phyloP scores from a whole-genome alignment of 495 filamentous ascomycete species.

The Geoglossum glabrum region DNA sequence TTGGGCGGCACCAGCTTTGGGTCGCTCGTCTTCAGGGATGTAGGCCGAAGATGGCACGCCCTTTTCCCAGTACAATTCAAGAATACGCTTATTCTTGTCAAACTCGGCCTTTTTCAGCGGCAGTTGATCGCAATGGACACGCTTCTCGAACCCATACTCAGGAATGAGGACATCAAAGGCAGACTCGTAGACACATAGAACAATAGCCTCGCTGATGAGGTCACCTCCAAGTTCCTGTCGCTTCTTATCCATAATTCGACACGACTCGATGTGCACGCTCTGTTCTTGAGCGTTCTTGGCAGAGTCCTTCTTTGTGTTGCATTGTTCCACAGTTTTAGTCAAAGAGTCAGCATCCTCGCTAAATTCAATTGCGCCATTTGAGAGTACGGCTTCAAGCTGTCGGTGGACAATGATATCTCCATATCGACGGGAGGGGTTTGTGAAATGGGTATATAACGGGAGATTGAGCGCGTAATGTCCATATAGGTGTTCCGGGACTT shows the following conservation, averaged over 20 bases:
- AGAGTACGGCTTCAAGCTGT: constrained; percentile 75
- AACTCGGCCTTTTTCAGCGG: constrained; percentile 97
- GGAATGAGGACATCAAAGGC: constrained; percentile 97
- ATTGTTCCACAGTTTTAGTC: constrained; percentile 81
- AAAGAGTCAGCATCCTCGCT: constrained; percentile 72
- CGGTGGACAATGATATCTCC: constrained; percentile 89
- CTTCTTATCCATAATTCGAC: constrained; percentile 80
- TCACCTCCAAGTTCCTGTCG: constrained; percentile 71
- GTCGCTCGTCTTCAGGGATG: constrained; percentile 89
- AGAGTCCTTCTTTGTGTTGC: constrained; percentile 98
- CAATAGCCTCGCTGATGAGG: constrained; percentile 89
- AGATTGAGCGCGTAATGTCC: constrained; percentile 84
- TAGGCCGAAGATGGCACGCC: constrained; percentile 91
- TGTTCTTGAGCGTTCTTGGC: constrained; percentile 95
- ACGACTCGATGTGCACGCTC: constrained; percentile 95
- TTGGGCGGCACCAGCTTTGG: constrained; percentile 49
- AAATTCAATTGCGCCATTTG: constrained; percentile 66
- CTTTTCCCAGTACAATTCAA: constrained; percentile 99
- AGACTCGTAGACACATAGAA: constrained; percentile 94
- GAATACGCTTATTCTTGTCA: constrained; percentile 76
- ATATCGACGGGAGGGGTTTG: constrained; percentile 85
- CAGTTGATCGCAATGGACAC: constrained; percentile 94
- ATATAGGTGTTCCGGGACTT: constrained; percentile 47
- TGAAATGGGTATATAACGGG: constrained; percentile 93
- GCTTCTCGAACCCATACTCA: constrained; percentile 97